Base-by-base conservation (phyloP, 164 flowering plant genomes). In the Buxus sempervirens region DNA sequence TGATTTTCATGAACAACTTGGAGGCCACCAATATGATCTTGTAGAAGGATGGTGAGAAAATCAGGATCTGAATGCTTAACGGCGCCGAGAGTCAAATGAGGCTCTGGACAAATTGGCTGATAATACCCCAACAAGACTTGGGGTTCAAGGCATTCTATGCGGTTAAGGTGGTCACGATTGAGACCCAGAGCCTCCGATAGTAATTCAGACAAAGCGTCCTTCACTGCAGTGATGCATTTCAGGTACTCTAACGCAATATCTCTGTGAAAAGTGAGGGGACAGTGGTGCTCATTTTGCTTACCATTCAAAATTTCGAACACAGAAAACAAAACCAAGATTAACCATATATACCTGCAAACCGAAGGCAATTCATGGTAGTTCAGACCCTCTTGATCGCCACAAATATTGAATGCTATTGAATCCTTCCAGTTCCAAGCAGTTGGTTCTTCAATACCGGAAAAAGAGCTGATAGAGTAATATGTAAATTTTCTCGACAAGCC, bases 31-130 rank as follows among this genome's bases (percentile, higher is more conserved):
- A 78, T 69, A 2, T 74, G 67, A 49, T 82, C 83, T 67, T 85
- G 86, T 1, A 85, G 76, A 26, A 82, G 82, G 10, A 85, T 66
- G 0, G 85, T 78, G 36, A 83, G 54, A 68, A 85, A 83, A 16
- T 42, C 61, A 19, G 58, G 54, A 59, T 85, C 87, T 0, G 85
- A 16, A 25, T 85, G 89, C 41, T 64, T 73, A 54, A 26, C 41
- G 9, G 70, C 49, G 36, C 84, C 89, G 22, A 78, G 0, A 0
- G 84, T 77, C 38, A 83, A 10, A 9, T 82, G 81, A 36, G 87
- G 87, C 66, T 78, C 78, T 6, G 87, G 87, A 65, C 87, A 84
- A 0, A 80, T 60, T 0, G 85, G 87, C 58, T 82, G 80, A 73
- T 84, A 84, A 54, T 82, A 83, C 13, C 72, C 57, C 1, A 66